These are phyloP conservation scores for Syzygium oleosum DNA, from an alignment of 345 rosid genomes.

Conservation along the genomic window DNA sequence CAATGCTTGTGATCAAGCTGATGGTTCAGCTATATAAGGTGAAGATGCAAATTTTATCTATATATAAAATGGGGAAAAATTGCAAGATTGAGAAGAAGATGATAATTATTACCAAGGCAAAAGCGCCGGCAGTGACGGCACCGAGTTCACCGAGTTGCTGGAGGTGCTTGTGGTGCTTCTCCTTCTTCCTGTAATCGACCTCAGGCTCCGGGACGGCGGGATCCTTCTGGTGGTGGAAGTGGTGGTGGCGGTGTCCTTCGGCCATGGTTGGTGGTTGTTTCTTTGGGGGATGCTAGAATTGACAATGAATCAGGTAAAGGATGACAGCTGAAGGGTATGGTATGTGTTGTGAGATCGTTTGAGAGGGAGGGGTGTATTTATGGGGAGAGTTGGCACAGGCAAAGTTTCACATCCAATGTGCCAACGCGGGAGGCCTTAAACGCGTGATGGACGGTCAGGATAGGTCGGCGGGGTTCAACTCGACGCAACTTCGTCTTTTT, in stretches of 20 bases:
- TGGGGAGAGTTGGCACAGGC: neutral
- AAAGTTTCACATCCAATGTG: neutral
- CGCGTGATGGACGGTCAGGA: neutral
- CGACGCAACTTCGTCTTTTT: neutral
- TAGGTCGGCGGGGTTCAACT: neutral
- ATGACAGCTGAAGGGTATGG: no score
- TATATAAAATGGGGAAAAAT: no score
- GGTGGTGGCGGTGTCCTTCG: constrained; percentile 34
- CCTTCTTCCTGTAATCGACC: constrained; percentile 34
- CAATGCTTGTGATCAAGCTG: neutral
- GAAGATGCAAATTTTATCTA: no score
- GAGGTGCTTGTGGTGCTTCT: constrained; percentile 54
- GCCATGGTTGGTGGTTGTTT: constrained; percentile 14
- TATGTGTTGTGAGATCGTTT: neutral
- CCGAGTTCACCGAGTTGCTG: constrained; percentile 45
- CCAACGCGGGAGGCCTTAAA: neutral
- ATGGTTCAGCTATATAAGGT: neutral
- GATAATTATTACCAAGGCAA: constrained; percentile 29
- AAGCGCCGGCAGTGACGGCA: constrained; percentile 34
- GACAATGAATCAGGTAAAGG: neutral
- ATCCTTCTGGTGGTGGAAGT: constrained; percentile 29
- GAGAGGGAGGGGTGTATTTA: neutral
- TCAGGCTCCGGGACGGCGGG: neutral
- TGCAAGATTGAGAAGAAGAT: neutral
- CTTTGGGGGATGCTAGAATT: neutral